Base-by-base conservation (phyloP, 176 grass and related monocot genomes). In the Zea mays region DNA sequence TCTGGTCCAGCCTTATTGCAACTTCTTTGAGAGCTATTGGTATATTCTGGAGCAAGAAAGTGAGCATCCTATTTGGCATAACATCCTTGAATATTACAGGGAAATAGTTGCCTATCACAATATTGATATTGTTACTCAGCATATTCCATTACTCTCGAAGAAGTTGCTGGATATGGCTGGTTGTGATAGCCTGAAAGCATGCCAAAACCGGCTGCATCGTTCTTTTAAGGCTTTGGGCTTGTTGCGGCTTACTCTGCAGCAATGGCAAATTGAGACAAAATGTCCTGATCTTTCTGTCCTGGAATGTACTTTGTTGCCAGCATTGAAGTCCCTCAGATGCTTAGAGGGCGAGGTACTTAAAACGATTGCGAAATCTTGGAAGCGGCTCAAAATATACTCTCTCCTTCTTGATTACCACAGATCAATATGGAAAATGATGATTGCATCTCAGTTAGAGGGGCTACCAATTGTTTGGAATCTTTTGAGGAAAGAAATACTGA, bases 341-440 rank as follows among this genome's bases (percentile, higher is more conserved):
- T 85, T 97, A 77, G 95, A 97, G 77, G 62, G 50, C 5, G 70
- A 88, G 51, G 80, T 91, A 42, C 89, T 97, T 41, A 65, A 91
- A 54, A 63, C 65, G 40, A 82, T 97, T 77, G 58, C 77, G 45
- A 42, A 86, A 36, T 91, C 84, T 17, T 16, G 48, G 73, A 57
- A 90, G 65, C n/a, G 84, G 14, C 78, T 77, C 55, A 20, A 85
- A 45, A 90, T 90, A 73, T 97, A 92, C 66, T 66, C 76, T 55
- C 75, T 74, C 47, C 57, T 97, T 69, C 69, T 97, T 68, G 89
- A 92, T 69, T 88, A 94, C 85, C 94, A 97, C 86, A 92, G 67
- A 70, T 79, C 90, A 1, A 84, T 97, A 74, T 97, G 91, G 91
- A 90, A 86, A 60, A 88, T 78, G 81, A 73, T 92, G 67, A 82